These are phyloP conservation scores for Graphilbum fragrans DNA, from an alignment of 2,329 filamentous ascomycete genomes.

Conservation along the genomic window DNA sequence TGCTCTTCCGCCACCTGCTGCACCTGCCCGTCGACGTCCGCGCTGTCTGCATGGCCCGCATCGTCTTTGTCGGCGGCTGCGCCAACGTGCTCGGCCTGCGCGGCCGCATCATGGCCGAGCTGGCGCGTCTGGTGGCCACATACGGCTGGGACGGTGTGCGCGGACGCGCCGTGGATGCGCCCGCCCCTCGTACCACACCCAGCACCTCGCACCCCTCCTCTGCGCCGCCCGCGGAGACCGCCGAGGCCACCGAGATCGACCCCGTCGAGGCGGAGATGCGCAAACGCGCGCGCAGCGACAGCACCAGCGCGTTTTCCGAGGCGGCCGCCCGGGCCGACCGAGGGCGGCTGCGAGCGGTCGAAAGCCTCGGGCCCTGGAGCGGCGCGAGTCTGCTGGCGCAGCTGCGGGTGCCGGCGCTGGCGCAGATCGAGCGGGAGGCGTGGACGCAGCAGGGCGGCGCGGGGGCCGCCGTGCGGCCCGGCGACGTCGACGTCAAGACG, in stretches of 20 bases:
- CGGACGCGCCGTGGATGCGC: conserved; percentile 52
- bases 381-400: conserved; percentile 60
- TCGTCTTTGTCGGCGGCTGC: conserved; percentile 75
- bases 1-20: conserved; percentile 67
- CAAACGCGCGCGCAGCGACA: conserved; percentile 14
- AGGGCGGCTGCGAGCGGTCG: conserved; percentile 51
- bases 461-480: conserved; percentile 45
- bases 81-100: conserved; percentile 71
- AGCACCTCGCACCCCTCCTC: conserved; percentile 24
- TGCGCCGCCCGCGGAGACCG: too few relatives aligned
- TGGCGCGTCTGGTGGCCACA: conserved; percentile 51
- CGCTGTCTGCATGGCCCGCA: conserved; percentile 74
- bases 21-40: conserved; percentile 71
- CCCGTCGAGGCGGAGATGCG: conserved; percentile 46
- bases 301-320: conserved; percentile 1
- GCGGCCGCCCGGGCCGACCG: conserved; percentile 13
- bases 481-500: conserved; percentile 45
- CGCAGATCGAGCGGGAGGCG: conserved; percentile 57
- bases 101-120: conserved; percentile 61
- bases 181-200: conserved; percentile 16
- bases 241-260: conserved; percentile 32
- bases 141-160: conserved; percentile 68
- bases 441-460: conserved; percentile 56
- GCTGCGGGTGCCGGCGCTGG: conserved; percentile 55
- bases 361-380: conserved; percentile 61